Evolutionary conservation across 192 early-diverging fungal species (phyloP), one percentile per base, ranked within the genome.

Genomic region (Pilobolus umbonatus): DNA sequence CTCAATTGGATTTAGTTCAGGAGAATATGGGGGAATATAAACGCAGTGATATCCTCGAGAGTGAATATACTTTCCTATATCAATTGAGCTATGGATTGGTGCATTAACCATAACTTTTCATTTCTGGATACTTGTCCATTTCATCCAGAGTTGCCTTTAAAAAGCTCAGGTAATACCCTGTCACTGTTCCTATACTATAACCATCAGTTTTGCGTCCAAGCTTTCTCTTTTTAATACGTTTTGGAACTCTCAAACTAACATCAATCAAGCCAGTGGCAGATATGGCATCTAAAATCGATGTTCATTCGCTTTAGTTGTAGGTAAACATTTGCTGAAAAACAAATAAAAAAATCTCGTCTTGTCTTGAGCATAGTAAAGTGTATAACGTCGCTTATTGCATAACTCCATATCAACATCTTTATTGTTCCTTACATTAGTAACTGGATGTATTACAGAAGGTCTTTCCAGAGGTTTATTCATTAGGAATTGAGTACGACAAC

Each of bases 1-100:
- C 51, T 69, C 61, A 35, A 69, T 69, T 60, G 61, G 61, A 55
- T 69, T 69, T 10, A 69, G 52, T 45, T 49, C 48, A 46, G 68
- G 61, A 29, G 57, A 64, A 55, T 69, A 64, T n/a, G 68, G 56
- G 35, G 61, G 61, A 47, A 64, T 35, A 55, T 55, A 64, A 29
- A 69, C 49, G 28, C 38, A 59, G 5, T 19, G 31, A 42, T 69
- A 60, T 36, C 62, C 38, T 36, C 50, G 25, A 47, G 55, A 46
- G 35, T 58, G 31, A 46, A 70, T 60, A 32, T 55, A 50, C 30
- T 53, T 60, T 49, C 55, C 36, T 47, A 61, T 61, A 50, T 55
- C 45, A 29, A 30, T 56, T 50, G 58, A 51, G 36, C 47, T 61
- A 50, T 50, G 59, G 52, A 67, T 61, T 39, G 42, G 55, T 22